Conservation (phyloP, 2,329 filamentous ascomycete genomes). For the Stachybotrys chlorohalonatus region DNA sequence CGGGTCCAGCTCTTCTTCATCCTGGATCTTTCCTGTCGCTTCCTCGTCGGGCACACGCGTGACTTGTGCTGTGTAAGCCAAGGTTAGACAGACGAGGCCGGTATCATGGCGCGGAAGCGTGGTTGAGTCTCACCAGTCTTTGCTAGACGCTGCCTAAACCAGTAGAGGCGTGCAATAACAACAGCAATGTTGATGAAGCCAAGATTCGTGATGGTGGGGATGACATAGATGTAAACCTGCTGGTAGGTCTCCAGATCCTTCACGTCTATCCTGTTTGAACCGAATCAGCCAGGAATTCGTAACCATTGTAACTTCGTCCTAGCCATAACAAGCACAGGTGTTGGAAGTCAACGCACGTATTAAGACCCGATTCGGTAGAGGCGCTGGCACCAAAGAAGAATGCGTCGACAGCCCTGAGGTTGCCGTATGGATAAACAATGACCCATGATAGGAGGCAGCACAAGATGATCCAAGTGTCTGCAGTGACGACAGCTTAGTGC, state of each 20-base stretch:
- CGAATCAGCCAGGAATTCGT: neutral
- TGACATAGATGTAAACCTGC: constrained; percentile 40
- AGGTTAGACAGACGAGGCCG: neutral
- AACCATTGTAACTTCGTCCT: neutral
- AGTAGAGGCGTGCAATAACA: constrained; percentile 34
- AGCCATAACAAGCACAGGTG: neutral
- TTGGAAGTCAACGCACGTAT: neutral
- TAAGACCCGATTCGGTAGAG: constrained; percentile 38
- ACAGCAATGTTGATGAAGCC: constrained; percentile 40
- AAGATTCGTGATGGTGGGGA: constrained; percentile 37
- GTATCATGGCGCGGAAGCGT: no score
- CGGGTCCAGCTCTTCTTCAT: neutral
- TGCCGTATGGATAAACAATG: constrained; percentile 13
- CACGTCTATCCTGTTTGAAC: constrained; percentile 32
- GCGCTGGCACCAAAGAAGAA: constrained; percentile 40
- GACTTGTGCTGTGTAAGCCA: neutral
- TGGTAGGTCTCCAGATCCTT: constrained; percentile 39
- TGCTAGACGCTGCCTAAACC: constrained; percentile 37
- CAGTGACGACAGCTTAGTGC: neutral
- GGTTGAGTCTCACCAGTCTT: constrained; percentile 17
- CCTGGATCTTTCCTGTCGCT: neutral
- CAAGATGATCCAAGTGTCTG: neutral
- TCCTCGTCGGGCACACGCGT: constrained; percentile 16
- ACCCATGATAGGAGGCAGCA: neutral
- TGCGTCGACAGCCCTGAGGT: constrained; percentile 29